Conservation (phyloP, 2,329 filamentous ascomycete genomes). For the Curvularia lunata region DNA sequence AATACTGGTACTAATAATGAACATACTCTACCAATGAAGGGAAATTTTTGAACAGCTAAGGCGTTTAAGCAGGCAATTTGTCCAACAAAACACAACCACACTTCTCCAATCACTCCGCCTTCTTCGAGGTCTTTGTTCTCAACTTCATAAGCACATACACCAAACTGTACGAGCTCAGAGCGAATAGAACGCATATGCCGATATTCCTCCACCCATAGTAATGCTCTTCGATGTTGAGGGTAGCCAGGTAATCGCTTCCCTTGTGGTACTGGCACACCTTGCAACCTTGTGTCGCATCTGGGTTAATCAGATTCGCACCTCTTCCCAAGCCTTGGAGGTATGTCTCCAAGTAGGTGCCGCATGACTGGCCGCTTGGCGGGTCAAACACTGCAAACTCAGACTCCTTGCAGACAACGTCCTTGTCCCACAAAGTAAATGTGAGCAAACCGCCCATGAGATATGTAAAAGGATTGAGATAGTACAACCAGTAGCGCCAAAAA, state of each 20-base stretch:
- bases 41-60: not conserved
- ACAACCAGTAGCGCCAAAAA: conserved; percentile 65
- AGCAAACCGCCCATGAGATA: conserved; percentile 50
- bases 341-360: conserved; percentile 61
- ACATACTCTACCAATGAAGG: not conserved
- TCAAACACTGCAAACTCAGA: conserved; percentile 51
- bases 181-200: conserved; percentile 64
- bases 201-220: conserved; percentile 71
- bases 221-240: conserved; percentile 66
- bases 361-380: conserved; percentile 60
- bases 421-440: conserved; percentile 50
- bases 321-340: conserved; percentile 60
- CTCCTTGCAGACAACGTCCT: conserved; percentile 44
- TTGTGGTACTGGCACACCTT: conserved; percentile 65
- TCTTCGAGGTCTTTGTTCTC: conserved; percentile 43
- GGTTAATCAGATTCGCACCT: conserved; percentile 62
- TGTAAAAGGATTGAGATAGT: conserved; percentile 8
- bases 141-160: conserved; percentile 54
- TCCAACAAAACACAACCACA: not conserved
- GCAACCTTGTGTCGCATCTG: conserved; percentile 62
- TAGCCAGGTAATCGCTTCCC: conserved; percentile 65
- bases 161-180: conserved; percentile 59
- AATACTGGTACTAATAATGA: not conserved
- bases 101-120: not conserved
- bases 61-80: not conserved